These are phyloP conservation scores for Lenwebbia sp. DNA, from an alignment of 345 rosid genomes.

Conservation along the genomic window DNA sequence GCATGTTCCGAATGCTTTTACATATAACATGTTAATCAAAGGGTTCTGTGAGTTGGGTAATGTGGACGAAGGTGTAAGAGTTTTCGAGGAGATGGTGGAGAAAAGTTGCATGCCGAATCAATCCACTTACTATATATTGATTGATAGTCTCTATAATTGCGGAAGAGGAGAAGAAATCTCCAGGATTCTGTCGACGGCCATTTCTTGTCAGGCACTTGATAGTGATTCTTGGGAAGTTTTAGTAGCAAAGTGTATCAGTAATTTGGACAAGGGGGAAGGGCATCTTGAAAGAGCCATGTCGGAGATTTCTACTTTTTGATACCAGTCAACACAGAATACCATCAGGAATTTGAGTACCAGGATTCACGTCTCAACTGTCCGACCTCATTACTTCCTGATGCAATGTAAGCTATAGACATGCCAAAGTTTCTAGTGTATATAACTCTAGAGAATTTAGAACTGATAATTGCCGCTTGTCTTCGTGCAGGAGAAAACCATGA, in stretches of 20 bases:
- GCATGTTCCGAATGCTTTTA: slow-evolving; percentile 61
- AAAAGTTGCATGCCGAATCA: slow-evolving; percentile 53
- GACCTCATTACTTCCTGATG: not conserved
- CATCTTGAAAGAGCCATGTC: slow-evolving; percentile 23
- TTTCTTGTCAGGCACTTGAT: slow-evolving; percentile 37
- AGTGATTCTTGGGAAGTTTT: slow-evolving; percentile 50
- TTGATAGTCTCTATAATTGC: slow-evolving; percentile 26
- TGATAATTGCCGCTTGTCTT: not conserved
- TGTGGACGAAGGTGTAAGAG: slow-evolving; percentile 50
- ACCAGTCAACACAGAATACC: not conserved
- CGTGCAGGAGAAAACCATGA: not conserved
- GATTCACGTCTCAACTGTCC: not conserved
- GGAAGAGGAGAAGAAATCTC: slow-evolving; percentile 40
- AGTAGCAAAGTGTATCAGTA: slow-evolving; percentile 21
- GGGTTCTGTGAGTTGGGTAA: slow-evolving; percentile 62
- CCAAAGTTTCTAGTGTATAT: not conserved
- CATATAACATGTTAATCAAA: slow-evolving; percentile 57
- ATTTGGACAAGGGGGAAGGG: slow-evolving; percentile 23
- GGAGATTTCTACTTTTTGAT: slow-evolving; percentile 1
- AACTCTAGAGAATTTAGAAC: not conserved
- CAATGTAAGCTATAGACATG: not conserved
- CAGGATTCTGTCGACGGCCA: slow-evolving; percentile 36
- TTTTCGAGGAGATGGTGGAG: slow-evolving; percentile 75
- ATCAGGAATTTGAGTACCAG: not conserved
- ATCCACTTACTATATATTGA: slow-evolving; percentile 39